A percentile compares a stretch with the other conserved stretches of the same genome.
Conservation (phyloP, 2,329 filamentous ascomycete genomes). For the Cryphonectria japonica region DNA sequence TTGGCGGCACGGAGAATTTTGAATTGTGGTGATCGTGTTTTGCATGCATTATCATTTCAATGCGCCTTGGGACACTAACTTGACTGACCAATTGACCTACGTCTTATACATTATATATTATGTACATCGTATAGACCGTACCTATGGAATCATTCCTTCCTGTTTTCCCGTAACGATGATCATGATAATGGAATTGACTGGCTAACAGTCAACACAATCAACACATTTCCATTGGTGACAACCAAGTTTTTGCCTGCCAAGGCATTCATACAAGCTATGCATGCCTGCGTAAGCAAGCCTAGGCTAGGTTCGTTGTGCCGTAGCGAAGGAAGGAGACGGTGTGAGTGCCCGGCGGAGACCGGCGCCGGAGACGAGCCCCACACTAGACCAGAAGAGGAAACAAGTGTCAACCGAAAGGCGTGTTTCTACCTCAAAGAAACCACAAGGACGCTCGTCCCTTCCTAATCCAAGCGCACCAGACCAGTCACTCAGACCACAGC, state of each 20-base stretch:
- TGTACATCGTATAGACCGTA: background rate
- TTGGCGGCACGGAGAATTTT: too few relatives aligned
- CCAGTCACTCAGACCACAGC: background rate
- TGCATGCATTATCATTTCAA: too few relatives aligned
- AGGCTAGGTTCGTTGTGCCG: too few relatives aligned
- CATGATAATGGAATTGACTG: background rate
- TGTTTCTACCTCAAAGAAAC: background rate
- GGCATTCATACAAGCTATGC: too few relatives aligned
- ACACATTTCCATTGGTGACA: too few relatives aligned
- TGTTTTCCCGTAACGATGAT: too few relatives aligned
- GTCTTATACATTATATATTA: background rate
- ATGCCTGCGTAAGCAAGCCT: too few relatives aligned
- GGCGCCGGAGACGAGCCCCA: slow-evolving; percentile 4
- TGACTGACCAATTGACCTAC: background rate
- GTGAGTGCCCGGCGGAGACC: background rate
- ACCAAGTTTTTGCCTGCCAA: too few relatives aligned
- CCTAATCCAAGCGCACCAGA: background rate
- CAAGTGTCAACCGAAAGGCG: slow-evolving; percentile 16
- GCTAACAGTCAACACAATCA: background rate
- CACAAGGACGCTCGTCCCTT: background rate
- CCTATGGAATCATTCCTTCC: background rate
- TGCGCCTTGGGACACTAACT: background rate
- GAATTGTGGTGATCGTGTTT: too few relatives aligned
- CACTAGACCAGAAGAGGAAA: slow-evolving; percentile 1
- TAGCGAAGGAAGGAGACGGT: background rate